Evolutionary conservation across 176 grass and related monocot species (phyloP).

Genomic region (Saccharum spontaneum): DNA sequence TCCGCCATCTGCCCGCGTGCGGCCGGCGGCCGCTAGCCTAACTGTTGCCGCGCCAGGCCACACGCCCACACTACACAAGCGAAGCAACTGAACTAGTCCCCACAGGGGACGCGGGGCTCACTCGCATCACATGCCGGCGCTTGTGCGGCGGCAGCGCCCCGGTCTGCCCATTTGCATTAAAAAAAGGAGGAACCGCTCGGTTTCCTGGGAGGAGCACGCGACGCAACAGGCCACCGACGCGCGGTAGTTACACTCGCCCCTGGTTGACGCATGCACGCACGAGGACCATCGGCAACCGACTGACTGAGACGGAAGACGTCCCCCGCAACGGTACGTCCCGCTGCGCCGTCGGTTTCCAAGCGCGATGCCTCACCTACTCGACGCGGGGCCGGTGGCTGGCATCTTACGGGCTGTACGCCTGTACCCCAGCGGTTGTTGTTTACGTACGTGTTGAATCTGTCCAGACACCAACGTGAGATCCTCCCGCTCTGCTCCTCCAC

Average conservation of each 20-base stretch:
- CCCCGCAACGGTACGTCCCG: neutral
- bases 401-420: no score
- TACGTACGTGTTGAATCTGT: conserved; percentile 1
- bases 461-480: neutral
- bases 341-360: conserved; percentile 23
- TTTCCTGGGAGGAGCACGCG: conserved; percentile 23
- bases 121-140: neutral
- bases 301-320: neutral
- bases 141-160: conserved; percentile 1
- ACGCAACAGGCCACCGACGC: conserved; percentile 17
- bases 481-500: neutral
- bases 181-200: neutral
- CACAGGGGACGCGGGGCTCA: neutral
- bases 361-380: conserved; percentile 45
- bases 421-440: neutral
- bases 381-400: neutral
- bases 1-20: conserved; percentile 47
- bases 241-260: neutral
- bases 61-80: neutral
- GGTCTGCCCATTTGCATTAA: neutral
- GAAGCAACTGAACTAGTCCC: neutral
- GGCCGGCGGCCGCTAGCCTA: no score
- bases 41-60: neutral
- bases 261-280: conserved; percentile 10
- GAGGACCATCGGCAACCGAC: neutral